Conservation (phyloP, 345 rosid species). For the Brassica juncea region DNA sequence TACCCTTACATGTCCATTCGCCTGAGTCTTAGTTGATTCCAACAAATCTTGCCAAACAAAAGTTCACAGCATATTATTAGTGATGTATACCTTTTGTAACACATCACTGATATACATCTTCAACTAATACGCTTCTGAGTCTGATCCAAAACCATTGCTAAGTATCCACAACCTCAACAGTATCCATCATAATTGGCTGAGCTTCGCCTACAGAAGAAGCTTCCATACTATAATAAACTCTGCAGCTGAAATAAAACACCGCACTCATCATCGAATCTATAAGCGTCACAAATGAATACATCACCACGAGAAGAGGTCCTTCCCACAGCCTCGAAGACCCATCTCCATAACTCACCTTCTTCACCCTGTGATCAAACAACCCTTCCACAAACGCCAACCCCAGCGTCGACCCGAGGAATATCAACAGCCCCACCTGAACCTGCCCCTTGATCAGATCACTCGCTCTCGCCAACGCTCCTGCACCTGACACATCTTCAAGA, state of each 20-base stretch:
- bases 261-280: slow-evolving; percentile 83
- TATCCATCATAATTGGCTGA: slow-evolving; percentile 56
- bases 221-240: slow-evolving; percentile 57
- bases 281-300: slow-evolving; percentile 85
- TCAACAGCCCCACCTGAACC: slow-evolving; percentile 81
- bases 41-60: slow-evolving; percentile 13
- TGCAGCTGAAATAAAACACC: slow-evolving; percentile 87
- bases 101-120: neutral
- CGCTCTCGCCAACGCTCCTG: slow-evolving; percentile 67
- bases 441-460: slow-evolving; percentile 69
- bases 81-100: neutral
- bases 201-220: slow-evolving; percentile 46
- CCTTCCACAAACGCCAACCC: slow-evolving; percentile 83
- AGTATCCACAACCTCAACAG: slow-evolving; percentile 34
- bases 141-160: slow-evolving; percentile 19
- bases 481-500: slow-evolving; percentile 83
- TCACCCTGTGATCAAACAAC: slow-evolving; percentile 88
- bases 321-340: slow-evolving; percentile 96
- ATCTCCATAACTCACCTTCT: slow-evolving; percentile 84
- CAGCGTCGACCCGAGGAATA: slow-evolving; percentile 82
- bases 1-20: slow-evolving; percentile 14
- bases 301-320: slow-evolving; percentile 82
- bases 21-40: slow-evolving; percentile 7
- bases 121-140: slow-evolving; percentile 2
- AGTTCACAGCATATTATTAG: neutral